Evolutionary conservation across 2,329 filamentous ascomycete species (phyloP), one percentile per base, ranked within the genome.

Genomic region (Daldinia sp.): DNA sequence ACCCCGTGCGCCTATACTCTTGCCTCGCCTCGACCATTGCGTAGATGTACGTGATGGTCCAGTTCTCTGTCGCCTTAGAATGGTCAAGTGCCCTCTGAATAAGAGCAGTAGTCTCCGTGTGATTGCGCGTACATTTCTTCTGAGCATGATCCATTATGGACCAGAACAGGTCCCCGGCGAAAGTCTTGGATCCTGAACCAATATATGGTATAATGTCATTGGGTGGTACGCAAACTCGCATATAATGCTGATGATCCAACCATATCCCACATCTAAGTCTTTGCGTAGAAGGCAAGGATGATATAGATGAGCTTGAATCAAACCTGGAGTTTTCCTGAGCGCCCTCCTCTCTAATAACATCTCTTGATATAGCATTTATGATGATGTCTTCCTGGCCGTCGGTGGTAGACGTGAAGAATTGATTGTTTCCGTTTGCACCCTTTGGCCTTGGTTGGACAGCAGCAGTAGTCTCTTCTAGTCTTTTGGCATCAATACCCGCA

Each of bases 1-100:
- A 50, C 3, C 46, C 23, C 10, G 62, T 67, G 3, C 10, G 54
- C 15, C 37, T 61, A 57, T 66, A 70, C 35, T 72, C 70, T 18
- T 64, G 70, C 5, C 70, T 51, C 23, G 68, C 68, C 42, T 68
- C 68, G 23, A 71, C 33, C 68, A 72, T 72, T 28, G 68, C 68
- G 18, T 69, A 44, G 15, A 70, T 56, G 23, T 66, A 71, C 6
- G 37, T 18, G 4, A 67, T 20, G 2, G 55, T 44, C 65, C 54
- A 64, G 18, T 58, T 41, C 20, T 64, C 30, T 4, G 65, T 72
- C 2, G 60, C 62, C 13, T 60, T 59, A 1, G 70, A 72, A 18
- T 72, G 68, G 23, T 33, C 18, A 12, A 72, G 15, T 5, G 37
- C 57, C 37, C 42, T 50, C 15, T 30, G 46, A 30, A 50, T 50